Conservation (phyloP, 2,329 filamentous ascomycete species). For the Nemania bipapillata region DNA sequence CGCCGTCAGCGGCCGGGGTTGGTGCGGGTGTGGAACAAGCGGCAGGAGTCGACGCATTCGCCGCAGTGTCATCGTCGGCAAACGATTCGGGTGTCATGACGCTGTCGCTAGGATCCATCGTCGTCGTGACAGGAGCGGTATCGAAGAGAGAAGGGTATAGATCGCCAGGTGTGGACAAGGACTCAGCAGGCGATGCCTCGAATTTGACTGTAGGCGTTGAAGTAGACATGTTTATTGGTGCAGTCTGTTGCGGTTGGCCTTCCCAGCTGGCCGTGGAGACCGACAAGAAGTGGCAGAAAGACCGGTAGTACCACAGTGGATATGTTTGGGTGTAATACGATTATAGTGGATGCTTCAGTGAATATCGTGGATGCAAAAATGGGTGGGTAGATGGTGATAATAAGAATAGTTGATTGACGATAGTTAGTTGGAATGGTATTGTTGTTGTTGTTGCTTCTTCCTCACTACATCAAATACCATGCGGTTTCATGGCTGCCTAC, state of each 20-base stretch:
- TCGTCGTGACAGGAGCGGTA: slow-evolving; percentile 50
- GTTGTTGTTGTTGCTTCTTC: slow-evolving; percentile 46
- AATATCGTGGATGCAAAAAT: no score
- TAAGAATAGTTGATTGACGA: not conserved
- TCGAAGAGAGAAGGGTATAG: slow-evolving; percentile 62
- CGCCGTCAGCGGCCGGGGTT: slow-evolving; percentile 42
- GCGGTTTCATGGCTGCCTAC: slow-evolving; percentile 37
- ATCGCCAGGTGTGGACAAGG: slow-evolving; percentile 63
- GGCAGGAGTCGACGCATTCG: slow-evolving; percentile 33
- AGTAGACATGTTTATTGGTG: slow-evolving; percentile 42
- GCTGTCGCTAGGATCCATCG: slow-evolving; percentile 58
- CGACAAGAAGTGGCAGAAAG: no score
- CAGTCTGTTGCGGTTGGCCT: slow-evolving; percentile 46
- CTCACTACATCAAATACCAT: slow-evolving; percentile 53
- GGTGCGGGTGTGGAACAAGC: slow-evolving; percentile 40
- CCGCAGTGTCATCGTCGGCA: slow-evolving; percentile 42
- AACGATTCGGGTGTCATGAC: slow-evolving; percentile 62
- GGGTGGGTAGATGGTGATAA: no score
- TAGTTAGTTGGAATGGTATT: not conserved
- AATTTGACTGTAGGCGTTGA: slow-evolving; percentile 61
- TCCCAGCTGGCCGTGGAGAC: slow-evolving; percentile 50
- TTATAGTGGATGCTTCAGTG: no score
- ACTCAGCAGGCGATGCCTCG: slow-evolving; percentile 66
- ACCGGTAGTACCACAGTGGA: no score
- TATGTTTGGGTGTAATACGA: no score